phyloP scores from a whole-genome alignment of 768 basidiomycete genomes.

The Panaeolus cyanescens region DNA sequence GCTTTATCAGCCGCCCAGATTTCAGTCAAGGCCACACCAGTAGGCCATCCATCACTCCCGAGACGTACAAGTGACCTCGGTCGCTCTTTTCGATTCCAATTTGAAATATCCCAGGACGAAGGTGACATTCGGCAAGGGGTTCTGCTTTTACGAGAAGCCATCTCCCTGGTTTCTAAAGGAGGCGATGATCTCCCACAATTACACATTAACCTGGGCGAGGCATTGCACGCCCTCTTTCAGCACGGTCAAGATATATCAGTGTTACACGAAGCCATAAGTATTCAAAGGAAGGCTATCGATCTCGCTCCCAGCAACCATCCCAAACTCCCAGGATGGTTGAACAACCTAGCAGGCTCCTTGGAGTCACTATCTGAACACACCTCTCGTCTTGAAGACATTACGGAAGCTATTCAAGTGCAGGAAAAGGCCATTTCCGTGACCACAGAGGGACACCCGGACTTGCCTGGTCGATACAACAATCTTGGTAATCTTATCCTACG shows the following conservation, averaged over 20 bases:
- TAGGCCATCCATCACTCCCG: background rate
- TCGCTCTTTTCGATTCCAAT: background rate
- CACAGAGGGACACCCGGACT: slow-evolving; percentile 4
- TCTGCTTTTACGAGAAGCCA: background rate
- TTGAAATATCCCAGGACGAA: background rate
- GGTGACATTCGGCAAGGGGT: background rate
- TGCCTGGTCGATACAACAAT: background rate
- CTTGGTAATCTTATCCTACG: slow-evolving; percentile 5
- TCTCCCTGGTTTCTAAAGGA: background rate
- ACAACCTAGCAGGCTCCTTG: slow-evolving; percentile 2
- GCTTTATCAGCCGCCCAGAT: background rate
- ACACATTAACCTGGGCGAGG: background rate
- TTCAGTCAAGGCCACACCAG: background rate
- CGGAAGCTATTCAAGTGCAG: background rate
- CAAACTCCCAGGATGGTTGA: slow-evolving; percentile 4
- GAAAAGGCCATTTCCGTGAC: slow-evolving; percentile 4
- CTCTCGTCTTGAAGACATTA: background rate
- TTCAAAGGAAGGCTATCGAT: slow-evolving; percentile 1
- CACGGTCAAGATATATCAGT: background rate
- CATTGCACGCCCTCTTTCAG: background rate
- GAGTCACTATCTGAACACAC: background rate
- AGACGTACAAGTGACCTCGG: background rate
- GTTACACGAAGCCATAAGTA: slow-evolving; percentile 3
- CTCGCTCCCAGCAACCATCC: background rate
- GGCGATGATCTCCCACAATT: background rate